Conservation (phyloP, 2,329 filamentous ascomycete genomes). For the Didymosphaeria variabile region DNA sequence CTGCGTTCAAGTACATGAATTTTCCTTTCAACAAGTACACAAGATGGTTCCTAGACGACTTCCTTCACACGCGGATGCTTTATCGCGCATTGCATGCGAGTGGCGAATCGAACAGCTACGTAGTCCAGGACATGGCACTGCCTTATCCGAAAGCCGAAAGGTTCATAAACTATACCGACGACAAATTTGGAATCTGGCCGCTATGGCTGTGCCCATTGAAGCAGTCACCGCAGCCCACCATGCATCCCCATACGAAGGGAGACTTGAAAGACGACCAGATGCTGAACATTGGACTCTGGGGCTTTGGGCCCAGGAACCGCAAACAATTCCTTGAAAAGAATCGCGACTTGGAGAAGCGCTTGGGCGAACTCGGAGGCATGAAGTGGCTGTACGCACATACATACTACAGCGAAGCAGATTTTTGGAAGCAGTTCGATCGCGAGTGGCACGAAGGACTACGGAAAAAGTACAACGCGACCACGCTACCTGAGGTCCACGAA, state of each 20-base stretch:
- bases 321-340: slow-evolving; percentile 62
- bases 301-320: slow-evolving; percentile 66
- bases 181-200: slow-evolving; percentile 55
- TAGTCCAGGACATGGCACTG: slow-evolving; percentile 70
- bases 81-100: slow-evolving; percentile 72
- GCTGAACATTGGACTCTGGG: slow-evolving; percentile 76
- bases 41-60: slow-evolving; percentile 67
- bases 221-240: slow-evolving; percentile 43
- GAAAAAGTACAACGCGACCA: slow-evolving; percentile 65
- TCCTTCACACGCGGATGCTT: slow-evolving; percentile 71
- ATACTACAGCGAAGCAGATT: slow-evolving; percentile 73
- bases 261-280: slow-evolving; percentile 47
- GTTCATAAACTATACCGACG: slow-evolving; percentile 55
- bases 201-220: slow-evolving; percentile 60
- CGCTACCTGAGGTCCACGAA: slow-evolving; percentile 72
- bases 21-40: slow-evolving; percentile 72
- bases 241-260: slow-evolving; percentile 46
- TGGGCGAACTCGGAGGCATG: slow-evolving; percentile 68
- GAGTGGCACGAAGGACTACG: slow-evolving; percentile 67
- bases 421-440: slow-evolving; percentile 71
- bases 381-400: slow-evolving; percentile 77
- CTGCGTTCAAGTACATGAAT: slow-evolving; percentile 71
- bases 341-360: slow-evolving; percentile 66
- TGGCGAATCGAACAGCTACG: slow-evolving; percentile 66
- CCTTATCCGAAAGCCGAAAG: slow-evolving; percentile 54